Evolutionary conservation across 805 yeast genomes (phyloP).

Genomic region (Priceomyces haplophilus): DNA sequence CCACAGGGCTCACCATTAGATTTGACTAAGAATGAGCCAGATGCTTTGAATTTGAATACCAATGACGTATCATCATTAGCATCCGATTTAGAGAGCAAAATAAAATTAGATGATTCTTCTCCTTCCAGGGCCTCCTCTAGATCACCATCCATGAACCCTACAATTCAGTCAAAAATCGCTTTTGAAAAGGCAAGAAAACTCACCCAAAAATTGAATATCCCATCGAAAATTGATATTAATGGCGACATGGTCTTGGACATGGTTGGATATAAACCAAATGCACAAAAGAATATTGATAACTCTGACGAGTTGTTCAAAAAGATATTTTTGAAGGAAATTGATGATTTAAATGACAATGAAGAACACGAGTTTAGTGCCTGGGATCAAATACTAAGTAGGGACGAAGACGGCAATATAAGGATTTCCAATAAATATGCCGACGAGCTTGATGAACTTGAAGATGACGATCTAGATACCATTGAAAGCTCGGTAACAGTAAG

Average conservation of each 20-base stretch:
- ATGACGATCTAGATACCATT: conserved; percentile 22
- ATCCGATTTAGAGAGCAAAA: conserved; percentile 30
- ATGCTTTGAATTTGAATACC: conserved; percentile 32
- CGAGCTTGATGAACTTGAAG: conserved; percentile 55
- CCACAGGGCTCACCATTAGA: conserved; percentile 9
- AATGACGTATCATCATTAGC: conserved; percentile 5
- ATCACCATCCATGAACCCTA: conserved; percentile 18
- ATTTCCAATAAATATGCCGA: conserved; percentile 38
- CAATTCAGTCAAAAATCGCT: conserved; percentile 37
- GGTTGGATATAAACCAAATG: conserved; percentile 90
- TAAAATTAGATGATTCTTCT: conserved; percentile 18
- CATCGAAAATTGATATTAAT: conserved; percentile 79
- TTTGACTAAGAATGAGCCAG: conserved; percentile 25
- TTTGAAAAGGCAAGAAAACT: conserved; percentile 60
- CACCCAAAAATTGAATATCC: conserved; percentile 74
- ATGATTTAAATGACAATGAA: conserved; percentile 16
- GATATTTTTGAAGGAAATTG: conserved; percentile 70
- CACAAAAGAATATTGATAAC: conserved; percentile 66
- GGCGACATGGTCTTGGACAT: conserved; percentile 91
- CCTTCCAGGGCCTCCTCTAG: conserved; percentile 14
- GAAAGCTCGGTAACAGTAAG: conserved; percentile 7
- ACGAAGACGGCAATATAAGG: conserved; percentile 64
- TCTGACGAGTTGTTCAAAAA: conserved; percentile 75
- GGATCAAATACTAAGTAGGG: conserved; percentile 46
- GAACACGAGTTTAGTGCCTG: conserved; percentile 28